Conservation (phyloP, 192 early-diverging fungal genomes). For the Cetraspora pellucida region DNA sequence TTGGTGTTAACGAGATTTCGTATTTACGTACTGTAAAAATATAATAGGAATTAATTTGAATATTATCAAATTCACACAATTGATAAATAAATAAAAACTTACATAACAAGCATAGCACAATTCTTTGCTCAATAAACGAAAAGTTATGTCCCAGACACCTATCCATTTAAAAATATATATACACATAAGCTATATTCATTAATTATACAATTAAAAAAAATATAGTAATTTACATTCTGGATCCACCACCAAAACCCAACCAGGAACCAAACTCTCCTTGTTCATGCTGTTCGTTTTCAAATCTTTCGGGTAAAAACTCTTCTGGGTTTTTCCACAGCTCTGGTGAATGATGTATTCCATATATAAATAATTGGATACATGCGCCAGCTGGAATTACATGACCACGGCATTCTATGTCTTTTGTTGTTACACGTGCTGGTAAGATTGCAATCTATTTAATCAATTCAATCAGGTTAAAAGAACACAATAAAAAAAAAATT, state of each 20-base stretch:
- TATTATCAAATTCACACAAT: neutral
- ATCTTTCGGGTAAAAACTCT: neutral
- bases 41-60: neutral
- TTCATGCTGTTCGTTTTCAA: neutral
- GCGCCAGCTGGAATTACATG: neutral
- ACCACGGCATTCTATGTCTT: neutral
- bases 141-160: constrained; percentile 1
- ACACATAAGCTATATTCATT: neutral
- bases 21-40: neutral
- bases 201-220: neutral
- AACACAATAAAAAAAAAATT: neutral
- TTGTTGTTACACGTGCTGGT: neutral
- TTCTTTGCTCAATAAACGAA: neutral
- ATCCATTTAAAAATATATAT: neutral
- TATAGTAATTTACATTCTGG: neutral
- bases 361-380: neutral
- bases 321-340: neutral
- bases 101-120: neutral
- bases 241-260: neutral
- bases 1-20: neutral
- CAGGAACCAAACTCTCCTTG: neutral
- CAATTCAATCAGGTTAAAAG: neutral
- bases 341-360: neutral
- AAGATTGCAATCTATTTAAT: neutral
- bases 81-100: neutral